Evolutionary conservation across 2,329 filamentous ascomycete genomes (phyloP).

Genomic region (Cladophialophora carrionii): DNA sequence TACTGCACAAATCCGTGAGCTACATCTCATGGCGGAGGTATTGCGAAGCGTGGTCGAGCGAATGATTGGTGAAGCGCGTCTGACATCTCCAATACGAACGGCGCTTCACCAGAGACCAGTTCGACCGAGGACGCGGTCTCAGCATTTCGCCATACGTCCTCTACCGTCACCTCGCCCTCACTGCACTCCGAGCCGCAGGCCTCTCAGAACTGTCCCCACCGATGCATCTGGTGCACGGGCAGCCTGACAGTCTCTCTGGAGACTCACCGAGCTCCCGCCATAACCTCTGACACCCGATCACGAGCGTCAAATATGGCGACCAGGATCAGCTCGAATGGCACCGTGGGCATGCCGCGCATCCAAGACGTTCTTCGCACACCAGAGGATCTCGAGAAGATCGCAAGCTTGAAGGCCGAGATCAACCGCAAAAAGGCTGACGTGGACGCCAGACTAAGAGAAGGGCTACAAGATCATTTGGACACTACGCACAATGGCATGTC

Average conservation of each 20-base stretch:
- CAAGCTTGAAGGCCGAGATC: conserved; percentile 86
- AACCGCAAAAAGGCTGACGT: conserved; percentile 89
- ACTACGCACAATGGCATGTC: conserved; percentile 92
- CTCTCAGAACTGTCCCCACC: neutral
- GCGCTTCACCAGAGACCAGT: neutral
- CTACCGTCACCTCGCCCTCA: neutral
- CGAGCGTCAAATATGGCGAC: conserved; percentile 41
- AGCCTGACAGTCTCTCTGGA: neutral
- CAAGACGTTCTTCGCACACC: conserved; percentile 91
- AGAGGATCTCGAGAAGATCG: conserved; percentile 96
- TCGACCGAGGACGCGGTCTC: neutral
- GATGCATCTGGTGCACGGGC: neutral
- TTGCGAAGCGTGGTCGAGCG: neutral
- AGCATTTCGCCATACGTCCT: neutral
- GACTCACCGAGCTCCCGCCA: neutral
- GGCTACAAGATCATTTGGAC: conserved; percentile 88
- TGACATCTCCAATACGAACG: neutral
- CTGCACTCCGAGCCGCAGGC: neutral
- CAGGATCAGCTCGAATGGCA: conserved; percentile 58
- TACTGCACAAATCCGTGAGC: neutral
- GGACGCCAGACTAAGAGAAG: conserved; percentile 85
- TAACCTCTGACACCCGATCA: neutral
- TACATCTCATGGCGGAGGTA: neutral
- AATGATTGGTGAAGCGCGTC: neutral
- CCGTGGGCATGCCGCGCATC: conserved; percentile 70